These are phyloP conservation scores for Candida sithepensis DNA, from an alignment of 805 yeast species.

Conservation along the genomic window DNA sequence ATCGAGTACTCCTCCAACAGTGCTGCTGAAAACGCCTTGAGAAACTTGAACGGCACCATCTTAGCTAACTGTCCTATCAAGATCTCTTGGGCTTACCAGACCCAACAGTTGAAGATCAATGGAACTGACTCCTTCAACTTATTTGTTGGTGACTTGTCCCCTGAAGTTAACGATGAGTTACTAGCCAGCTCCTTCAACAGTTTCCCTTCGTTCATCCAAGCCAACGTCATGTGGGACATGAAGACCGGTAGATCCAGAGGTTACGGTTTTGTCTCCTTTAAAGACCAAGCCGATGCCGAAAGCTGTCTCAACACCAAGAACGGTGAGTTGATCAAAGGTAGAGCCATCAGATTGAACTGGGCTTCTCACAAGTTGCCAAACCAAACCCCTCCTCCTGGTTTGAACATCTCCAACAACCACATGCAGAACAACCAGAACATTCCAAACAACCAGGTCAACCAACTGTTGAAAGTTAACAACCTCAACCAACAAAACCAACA, in stretches of 20 bases:
- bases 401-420: slow-evolving; percentile 12
- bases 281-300: slow-evolving; percentile 65
- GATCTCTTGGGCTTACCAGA: slow-evolving; percentile 82
- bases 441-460: background rate
- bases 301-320: slow-evolving; percentile 68
- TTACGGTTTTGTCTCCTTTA: slow-evolving; percentile 83
- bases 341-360: slow-evolving; percentile 84
- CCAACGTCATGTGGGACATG: slow-evolving; percentile 98
- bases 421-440: background rate
- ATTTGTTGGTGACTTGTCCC: slow-evolving; percentile 82
- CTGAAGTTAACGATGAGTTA: slow-evolving; percentile 78
- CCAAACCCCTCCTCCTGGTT: slow-evolving; percentile 19
- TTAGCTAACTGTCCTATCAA: slow-evolving; percentile 54
- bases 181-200: slow-evolving; percentile 53
- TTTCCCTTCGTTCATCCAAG: slow-evolving; percentile 65
- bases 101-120: slow-evolving; percentile 52
- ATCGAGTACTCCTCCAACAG: slow-evolving; percentile 62
- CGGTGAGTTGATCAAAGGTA: slow-evolving; percentile 67
- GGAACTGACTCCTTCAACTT: slow-evolving; percentile 58
- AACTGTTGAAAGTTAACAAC: background rate
- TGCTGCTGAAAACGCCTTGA: slow-evolving; percentile 61
- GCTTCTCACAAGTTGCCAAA: slow-evolving; percentile 66
- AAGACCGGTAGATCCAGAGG: slow-evolving; percentile 90
- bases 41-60: slow-evolving; percentile 51
- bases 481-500: slow-evolving; percentile 21